Conservation (phyloP, 495 filamentous ascomycete genomes). For the Penicillium soppii region DNA sequence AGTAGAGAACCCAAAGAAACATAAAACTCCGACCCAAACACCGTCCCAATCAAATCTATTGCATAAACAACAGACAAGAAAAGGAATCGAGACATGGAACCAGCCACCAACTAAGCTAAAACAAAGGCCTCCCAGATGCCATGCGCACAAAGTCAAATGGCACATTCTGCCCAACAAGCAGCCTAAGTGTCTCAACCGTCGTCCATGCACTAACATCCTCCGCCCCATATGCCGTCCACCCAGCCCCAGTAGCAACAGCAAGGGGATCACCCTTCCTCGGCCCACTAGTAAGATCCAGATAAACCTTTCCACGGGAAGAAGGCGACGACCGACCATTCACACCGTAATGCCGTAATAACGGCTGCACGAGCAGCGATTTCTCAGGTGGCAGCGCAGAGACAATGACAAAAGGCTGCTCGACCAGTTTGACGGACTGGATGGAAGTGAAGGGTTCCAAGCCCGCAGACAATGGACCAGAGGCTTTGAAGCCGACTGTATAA, state of each 20-base stretch:
- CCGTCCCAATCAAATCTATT: conserved; percentile 6
- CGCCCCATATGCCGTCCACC: conserved; percentile 76
- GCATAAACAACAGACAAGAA: conserved; percentile 1
- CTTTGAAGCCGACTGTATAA: conserved; percentile 81
- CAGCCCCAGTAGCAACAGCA: conserved; percentile 63
- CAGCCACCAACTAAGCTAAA: conserved; percentile 35
- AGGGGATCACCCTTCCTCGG: conserved; percentile 66
- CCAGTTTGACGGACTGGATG: conserved; percentile 72
- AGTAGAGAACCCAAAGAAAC: neutral
- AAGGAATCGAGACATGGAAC: neutral
- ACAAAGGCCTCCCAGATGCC: conserved; percentile 69
- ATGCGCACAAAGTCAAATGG: conserved; percentile 82
- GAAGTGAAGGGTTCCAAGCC: conserved; percentile 77
- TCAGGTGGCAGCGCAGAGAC: conserved; percentile 75
- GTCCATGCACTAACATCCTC: conserved; percentile 80
- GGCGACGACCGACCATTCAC: conserved; percentile 43
- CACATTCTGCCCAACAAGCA: conserved; percentile 82
- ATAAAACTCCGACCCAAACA: neutral
- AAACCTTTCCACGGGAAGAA: conserved; percentile 65
- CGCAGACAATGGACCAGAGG: conserved; percentile 58
- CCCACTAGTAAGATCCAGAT: conserved; percentile 74
- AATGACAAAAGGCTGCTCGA: conserved; percentile 76
- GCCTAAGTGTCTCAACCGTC: conserved; percentile 72
- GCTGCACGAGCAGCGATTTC: conserved; percentile 76
- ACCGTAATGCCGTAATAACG: conserved; percentile 66